These are phyloP conservation scores for Suhomyces emberorum DNA, from an alignment of 805 yeast species.

Conservation along the genomic window DNA sequence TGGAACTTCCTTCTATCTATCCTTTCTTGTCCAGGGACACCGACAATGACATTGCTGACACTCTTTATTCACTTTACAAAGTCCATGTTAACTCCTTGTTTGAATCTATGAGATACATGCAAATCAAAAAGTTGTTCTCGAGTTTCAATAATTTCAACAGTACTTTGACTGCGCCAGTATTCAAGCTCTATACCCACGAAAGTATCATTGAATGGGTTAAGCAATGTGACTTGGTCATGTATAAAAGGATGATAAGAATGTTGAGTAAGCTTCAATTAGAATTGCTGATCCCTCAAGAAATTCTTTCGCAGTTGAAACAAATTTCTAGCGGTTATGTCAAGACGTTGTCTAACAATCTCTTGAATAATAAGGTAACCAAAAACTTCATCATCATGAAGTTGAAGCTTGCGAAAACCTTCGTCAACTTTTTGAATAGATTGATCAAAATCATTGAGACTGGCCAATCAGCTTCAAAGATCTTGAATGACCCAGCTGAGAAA, in stretches of 20 bases:
- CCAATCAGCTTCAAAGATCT: conserved; percentile 45
- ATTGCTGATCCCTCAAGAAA: conserved; percentile 49
- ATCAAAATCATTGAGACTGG: conserved; percentile 54
- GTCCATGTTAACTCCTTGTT: conserved; percentile 63
- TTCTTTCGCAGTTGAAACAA: conserved; percentile 52
- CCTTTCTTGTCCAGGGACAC: conserved; percentile 42
- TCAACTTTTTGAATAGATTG: conserved; percentile 51
- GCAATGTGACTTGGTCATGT: conserved; percentile 64
- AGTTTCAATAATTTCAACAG: conserved; percentile 49
- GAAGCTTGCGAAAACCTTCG: conserved; percentile 51
- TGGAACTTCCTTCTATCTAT: conserved; percentile 38
- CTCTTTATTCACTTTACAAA: conserved; percentile 59
- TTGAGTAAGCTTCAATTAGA: conserved; percentile 61
- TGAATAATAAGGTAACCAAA: conserved; percentile 43
- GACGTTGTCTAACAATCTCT: conserved; percentile 38
- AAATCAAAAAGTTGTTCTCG: conserved; percentile 56
- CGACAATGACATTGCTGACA: conserved; percentile 58
- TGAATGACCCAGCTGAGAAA: conserved; percentile 41
- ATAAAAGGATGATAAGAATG: conserved; percentile 51
- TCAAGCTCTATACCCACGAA: conserved; percentile 51
- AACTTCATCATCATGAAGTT: conserved; percentile 51
- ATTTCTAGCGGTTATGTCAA: conserved; percentile 49
- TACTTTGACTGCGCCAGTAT: conserved; percentile 60
- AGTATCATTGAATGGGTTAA: conserved; percentile 59
- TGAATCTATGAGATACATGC: conserved; percentile 66